Conservation (phyloP, 2,329 filamentous ascomycete genomes). For the Claviceps monticola region DNA sequence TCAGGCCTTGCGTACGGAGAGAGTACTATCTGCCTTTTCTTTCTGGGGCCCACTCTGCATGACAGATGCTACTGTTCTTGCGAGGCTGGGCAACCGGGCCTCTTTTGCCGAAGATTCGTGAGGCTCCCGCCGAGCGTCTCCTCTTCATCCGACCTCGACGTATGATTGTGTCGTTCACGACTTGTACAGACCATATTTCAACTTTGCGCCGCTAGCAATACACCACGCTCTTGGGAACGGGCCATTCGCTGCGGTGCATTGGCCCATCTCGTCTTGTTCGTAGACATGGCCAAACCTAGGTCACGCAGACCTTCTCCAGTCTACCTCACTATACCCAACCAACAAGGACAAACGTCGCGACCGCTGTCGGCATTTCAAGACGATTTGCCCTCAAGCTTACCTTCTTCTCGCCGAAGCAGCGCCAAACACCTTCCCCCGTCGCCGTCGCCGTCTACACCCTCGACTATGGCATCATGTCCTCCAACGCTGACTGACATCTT, state of each 20-base stretch:
- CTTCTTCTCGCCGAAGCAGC: conserved; percentile 35
- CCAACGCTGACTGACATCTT: conserved; percentile 81
- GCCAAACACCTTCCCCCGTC: conserved; percentile 30
- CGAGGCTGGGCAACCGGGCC: not conserved
- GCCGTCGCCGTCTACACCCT: conserved; percentile 16
- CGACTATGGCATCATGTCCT: conserved; percentile 20
- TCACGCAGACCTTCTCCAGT: conserved; percentile 30
- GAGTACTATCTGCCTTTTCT: not conserved
- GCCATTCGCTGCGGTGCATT: not conserved
- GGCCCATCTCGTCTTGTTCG: not conserved
- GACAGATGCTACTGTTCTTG: not conserved
- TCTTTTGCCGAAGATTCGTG: not conserved
- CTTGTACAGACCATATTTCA: not conserved
- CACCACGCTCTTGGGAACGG: not conserved
- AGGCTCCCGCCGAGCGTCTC: not conserved
- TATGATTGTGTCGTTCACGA: not conserved
- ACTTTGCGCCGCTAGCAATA: not conserved
- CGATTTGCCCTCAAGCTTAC: conserved; percentile 25
- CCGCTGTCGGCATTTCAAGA: conserved; percentile 32
- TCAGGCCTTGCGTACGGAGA: not conserved
- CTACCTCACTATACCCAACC: conserved; percentile 25
- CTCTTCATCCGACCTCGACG: not conserved
- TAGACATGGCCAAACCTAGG: conserved; percentile 22
- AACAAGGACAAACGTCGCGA: conserved; percentile 28
- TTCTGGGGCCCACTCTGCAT: not conserved